Base-by-base conservation (phyloP, 2,329 filamentous ascomycete species). In the Colletotrichum aenigma region DNA sequence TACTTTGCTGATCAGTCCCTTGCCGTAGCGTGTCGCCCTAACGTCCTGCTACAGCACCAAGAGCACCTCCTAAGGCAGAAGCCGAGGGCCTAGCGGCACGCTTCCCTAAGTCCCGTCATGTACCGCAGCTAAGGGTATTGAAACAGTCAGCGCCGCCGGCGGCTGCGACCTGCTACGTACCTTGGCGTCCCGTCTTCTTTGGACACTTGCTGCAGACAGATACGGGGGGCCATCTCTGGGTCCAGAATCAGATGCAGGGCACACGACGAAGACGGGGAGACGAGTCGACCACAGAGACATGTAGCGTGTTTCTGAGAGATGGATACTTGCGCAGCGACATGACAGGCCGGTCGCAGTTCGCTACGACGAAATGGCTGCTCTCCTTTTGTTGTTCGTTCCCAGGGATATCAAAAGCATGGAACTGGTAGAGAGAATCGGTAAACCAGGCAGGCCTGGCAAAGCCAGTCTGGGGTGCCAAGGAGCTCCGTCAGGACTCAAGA, bases 1-100 rank as follows among this genome's bases (percentile, higher is more conserved):
- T 62, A 75, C 72, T 75, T 75, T 36, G 62, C 16, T 62, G 62
- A 72, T 75, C 69, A 62, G 73, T 67, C 36, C 70, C 64, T 62
- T 64, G 30, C 26, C 73, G 62, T 66, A 67, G 36, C 43, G 55
- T 61, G 32, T 58, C 26, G 58, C 55, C 62, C 62, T 61, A 55
- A 62, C 36, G 34, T 66, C n/a, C 4, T 65, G 7, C 61, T 21
- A 26, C 60, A 71, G 62, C 67, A 36, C 43, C 43, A 52, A 52
- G 43, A 52, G 43, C 43, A 52, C 43, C 43, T 52, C n/a, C 26
- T 34, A 30, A 36, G 67, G 67, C 71, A 32, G 38, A 36, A 58
- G 69, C 69, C 69, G 62, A 75, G 26, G 56, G 38, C 52, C 36
- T 24, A 34, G 58, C 64, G 30, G 34, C 26, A 75, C 38, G 26